Evolutionary conservation across 495 filamentous ascomycete species (phyloP), one percentile per base, ranked within the genome.

Genomic region (Neurospora sublineolata): DNA sequence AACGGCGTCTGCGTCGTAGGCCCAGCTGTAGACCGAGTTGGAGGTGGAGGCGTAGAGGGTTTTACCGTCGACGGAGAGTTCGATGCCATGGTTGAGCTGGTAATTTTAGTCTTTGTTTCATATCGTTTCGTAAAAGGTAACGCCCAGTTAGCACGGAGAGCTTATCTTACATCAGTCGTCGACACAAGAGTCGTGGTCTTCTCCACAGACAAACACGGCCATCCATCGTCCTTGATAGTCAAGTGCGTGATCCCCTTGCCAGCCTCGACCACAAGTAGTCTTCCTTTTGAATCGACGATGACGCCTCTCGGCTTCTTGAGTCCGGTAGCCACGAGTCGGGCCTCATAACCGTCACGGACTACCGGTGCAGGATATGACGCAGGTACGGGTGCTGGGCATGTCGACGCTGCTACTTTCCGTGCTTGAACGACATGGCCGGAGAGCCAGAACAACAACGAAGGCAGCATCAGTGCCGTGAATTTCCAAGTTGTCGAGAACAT

Each of bases 41-140:
- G 82, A 18, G 7, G 85, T 84, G 8, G 89, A 92, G 23, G 88
- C 90, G 74, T 90, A 93, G 41, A 93, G 79, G 3, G 85, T 90
- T 39, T 76, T 81, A 27, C 89, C 89, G 76, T 92, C 88, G 4
- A 71, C 68, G 3, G 88, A 89, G 36, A 93, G 75, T 39, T 87
- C 86, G 38, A 93, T 83, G 18, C 91, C 91, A 75, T 93, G 91
- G 74, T 79, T 85, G 40, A 84, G 77, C 79, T 81, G n/a, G 37
- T 23, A n/a, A 23, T 36, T 23, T 72, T 67, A 72, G 46, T 42
- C 3, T 33, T n/a, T 14, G 5, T 30, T 64, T 18, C 7, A 33
- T 1, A 18, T 36, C 20, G 11, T 64, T 60, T 7, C 44, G 12
- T 37, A 67, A 23, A 8, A 60, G n/a, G 74, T 40, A 44, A 75